Evolutionary conservation across 1,139 yeast species (phyloP).

Genomic region (Petasospora fabianii): DNA sequence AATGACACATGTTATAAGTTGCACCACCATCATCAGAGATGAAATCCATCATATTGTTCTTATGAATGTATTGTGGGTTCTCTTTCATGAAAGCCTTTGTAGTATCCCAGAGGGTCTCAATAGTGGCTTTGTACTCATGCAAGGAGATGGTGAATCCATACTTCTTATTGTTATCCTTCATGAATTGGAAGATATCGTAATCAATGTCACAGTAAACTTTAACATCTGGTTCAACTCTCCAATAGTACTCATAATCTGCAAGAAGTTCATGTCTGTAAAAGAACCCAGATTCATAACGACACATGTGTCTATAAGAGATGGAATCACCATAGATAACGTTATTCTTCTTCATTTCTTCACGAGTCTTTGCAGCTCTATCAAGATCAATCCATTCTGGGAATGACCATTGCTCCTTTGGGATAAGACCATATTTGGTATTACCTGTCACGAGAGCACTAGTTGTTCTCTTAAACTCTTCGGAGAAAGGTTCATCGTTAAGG

Average conservation of each 20-base stretch:
- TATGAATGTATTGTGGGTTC: slow-evolving; percentile 61
- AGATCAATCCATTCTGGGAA: slow-evolving; percentile 60
- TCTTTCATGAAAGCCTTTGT: slow-evolving; percentile 63
- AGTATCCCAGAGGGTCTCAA: slow-evolving; percentile 77
- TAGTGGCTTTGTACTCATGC: slow-evolving; percentile 79
- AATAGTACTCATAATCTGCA: slow-evolving; percentile 41
- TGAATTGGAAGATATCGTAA: slow-evolving; percentile 26
- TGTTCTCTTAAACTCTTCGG: slow-evolving; percentile 44
- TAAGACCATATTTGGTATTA: slow-evolving; percentile 46
- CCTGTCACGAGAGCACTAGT: slow-evolving; percentile 44
- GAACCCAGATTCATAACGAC: slow-evolving; percentile 88
- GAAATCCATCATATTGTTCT: slow-evolving; percentile 70
- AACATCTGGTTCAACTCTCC: slow-evolving; percentile 94
- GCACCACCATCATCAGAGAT: slow-evolving; percentile 64
- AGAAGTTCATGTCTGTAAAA: slow-evolving; percentile 41
- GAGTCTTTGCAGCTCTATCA: slow-evolving; percentile 38
- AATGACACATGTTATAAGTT: slow-evolving; percentile 78
- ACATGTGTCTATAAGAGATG: slow-evolving; percentile 77
- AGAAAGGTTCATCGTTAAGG: slow-evolving; percentile 53
- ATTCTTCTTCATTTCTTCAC: slow-evolving; percentile 40
- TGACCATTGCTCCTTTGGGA: slow-evolving; percentile 53
- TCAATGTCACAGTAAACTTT: slow-evolving; percentile 24
- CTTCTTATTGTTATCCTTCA: slow-evolving; percentile 26
- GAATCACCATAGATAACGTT: slow-evolving; percentile 60
- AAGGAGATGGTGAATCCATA: slow-evolving; percentile 48